Evolutionary conservation across 2,329 filamentous ascomycete genomes (phyloP).

Genomic region (Hymenoscyphus scutula): DNA sequence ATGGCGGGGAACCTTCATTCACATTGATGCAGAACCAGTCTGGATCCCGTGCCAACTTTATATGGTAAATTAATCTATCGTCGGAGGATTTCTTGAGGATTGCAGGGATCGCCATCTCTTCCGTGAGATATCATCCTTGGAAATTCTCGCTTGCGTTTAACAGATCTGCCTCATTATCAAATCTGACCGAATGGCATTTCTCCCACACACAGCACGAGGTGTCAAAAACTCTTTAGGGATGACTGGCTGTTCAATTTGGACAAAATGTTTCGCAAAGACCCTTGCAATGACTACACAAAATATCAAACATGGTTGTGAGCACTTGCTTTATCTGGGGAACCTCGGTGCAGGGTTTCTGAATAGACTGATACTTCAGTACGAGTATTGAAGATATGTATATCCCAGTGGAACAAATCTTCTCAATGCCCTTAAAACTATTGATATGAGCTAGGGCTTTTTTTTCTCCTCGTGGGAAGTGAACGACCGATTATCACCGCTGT

Average conservation of each 20-base stretch:
- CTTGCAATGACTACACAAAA: not conserved
- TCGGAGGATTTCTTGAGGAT: constrained; percentile 13
- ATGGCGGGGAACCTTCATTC: constrained; percentile 10
- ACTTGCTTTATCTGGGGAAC: not conserved
- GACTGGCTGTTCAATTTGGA: not conserved
- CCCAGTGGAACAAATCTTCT: not conserved
- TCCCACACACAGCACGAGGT: constrained; percentile 1
- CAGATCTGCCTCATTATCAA: constrained; percentile 7
- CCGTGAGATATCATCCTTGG: constrained; percentile 9
- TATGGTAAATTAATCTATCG: constrained; percentile 17
- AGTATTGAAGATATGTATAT: not conserved
- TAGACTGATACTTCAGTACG: not conserved
- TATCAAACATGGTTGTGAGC: too few relatives aligned
- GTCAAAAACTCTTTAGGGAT: constrained; percentile 1
- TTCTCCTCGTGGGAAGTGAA: not conserved
- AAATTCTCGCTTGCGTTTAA: constrained; percentile 13
- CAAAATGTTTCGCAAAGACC: not conserved
- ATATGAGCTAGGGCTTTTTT: not conserved
- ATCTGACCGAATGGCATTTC: constrained; percentile 1
- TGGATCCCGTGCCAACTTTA: constrained; percentile 15
- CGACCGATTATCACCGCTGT: not conserved
- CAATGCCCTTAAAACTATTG: not conserved
- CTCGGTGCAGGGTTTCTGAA: not conserved
- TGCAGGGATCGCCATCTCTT: constrained; percentile 10
- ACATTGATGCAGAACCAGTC: constrained; percentile 7